Evolutionary conservation across 2,329 filamentous ascomycete genomes (phyloP).

Genomic region (Colletotrichum ledebouriae): DNA sequence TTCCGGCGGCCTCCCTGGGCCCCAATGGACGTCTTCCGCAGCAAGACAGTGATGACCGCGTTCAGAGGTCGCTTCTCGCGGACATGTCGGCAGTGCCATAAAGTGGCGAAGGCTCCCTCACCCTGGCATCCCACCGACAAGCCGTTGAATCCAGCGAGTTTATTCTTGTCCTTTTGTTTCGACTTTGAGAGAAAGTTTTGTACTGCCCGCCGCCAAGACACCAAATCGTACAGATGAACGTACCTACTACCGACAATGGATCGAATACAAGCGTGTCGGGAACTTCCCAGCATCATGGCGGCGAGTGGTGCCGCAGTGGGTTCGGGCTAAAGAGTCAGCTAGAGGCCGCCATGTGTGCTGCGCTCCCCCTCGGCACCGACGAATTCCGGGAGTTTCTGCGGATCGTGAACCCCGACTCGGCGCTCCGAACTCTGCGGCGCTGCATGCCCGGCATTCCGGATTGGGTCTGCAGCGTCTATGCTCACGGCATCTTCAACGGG

Average conservation of each 20-base stretch:
- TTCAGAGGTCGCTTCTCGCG: too few species aligned
- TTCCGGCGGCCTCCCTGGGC: conserved; percentile 1
- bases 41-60: too few species aligned
- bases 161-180: neutral
- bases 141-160: neutral
- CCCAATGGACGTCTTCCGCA: neutral
- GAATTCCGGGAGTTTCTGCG: neutral
- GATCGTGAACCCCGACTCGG: conserved; percentile 7
- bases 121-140: neutral
- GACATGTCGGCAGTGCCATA: neutral
- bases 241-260: neutral
- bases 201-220: neutral
- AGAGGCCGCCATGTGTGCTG: conserved; percentile 6
- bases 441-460: neutral
- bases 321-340: neutral
- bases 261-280: conserved; percentile 1
- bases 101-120: neutral
- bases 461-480: neutral
- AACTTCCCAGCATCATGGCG: neutral
- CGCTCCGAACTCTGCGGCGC: conserved; percentile 8
- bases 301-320: too few species aligned
- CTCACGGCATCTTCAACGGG: neutral
- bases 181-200: neutral
- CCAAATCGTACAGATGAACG: neutral
- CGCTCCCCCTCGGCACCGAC: conserved; percentile 16